phyloP scores from a whole-genome alignment of 345 rosid genomes.

The Gossypium arboreum region DNA sequence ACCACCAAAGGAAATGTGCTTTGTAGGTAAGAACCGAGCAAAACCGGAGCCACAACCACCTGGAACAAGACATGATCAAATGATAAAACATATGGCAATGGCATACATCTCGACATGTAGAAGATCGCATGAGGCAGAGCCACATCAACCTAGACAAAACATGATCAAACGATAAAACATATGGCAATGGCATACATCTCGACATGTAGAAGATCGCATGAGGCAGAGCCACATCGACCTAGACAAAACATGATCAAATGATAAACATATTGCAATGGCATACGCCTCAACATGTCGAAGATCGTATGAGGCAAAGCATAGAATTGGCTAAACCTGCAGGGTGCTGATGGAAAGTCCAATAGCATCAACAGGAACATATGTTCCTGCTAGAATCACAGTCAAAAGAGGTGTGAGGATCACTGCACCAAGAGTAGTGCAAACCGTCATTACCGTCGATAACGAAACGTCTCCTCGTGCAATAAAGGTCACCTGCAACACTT shows the following conservation, averaged over 20 bases:
- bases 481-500: conserved; percentile 61
- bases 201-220: no score
- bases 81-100: neutral
- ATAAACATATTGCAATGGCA: neutral
- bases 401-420: conserved; percentile 57
- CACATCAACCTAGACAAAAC: neutral
- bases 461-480: conserved; percentile 70
- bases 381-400: conserved; percentile 53
- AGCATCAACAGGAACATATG: conserved; percentile 64
- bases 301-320: neutral
- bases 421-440: conserved; percentile 58
- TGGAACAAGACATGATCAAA: conserved; percentile 17
- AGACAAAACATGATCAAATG: conserved; percentile 2
- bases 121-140: no score
- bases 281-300: neutral
- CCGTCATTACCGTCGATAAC: conserved; percentile 58
- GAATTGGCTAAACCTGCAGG: conserved; percentile 37
- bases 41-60: conserved; percentile 62
- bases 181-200: neutral
- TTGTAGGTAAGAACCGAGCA: conserved; percentile 57
- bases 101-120: neutral
- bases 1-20: conserved; percentile 45
- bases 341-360: conserved; percentile 61
- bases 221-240: no score
- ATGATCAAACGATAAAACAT: neutral